Base-by-base conservation (phyloP, 2,329 filamentous ascomycete genomes). In the Aspergillus neoniger region DNA sequence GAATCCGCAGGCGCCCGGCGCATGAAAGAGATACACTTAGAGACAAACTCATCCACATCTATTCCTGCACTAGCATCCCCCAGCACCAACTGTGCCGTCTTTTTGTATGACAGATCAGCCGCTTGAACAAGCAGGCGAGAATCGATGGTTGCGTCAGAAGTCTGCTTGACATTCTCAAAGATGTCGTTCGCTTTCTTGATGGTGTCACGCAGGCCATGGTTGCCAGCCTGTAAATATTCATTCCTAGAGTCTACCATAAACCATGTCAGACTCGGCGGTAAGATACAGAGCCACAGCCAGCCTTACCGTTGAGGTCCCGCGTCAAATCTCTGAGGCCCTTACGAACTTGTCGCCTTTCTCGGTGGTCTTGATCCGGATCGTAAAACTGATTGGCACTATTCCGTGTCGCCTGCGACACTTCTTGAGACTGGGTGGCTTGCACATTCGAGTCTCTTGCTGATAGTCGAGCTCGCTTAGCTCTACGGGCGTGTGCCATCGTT, bases 11-110 rank as follows among this genome's bases (percentile, higher is more conserved):
- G 80, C 3, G 86, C 89, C 38, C 85, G 83, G 21, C 86, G 87
- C 92, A 98, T 97, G 73, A 91, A 98, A 3, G 85, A 86, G 61
- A 96, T 92, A 74, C 90, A 94, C 76, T 96, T 96, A 0, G 91
- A 90, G 14, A 98, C 86, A 70, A 98, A 96, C 69, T 96, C 91
- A 63, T 98, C 93, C 0, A 96, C 83, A 70, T 98, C 93, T 21
- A 99, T 80, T 7, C 92, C 91, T 54, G 89, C 87, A 2, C 86
- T 86, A 2, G 84, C 80, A 68, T 89, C 89, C 6, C 92, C 92
- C 30, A 91, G 82, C 1, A 89, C 87, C 25, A 96, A 82, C 55
- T 88, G 87, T 47, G 89, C 82, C 0, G 91, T 89, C 72, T 92
- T 92, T 67, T 91, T 91, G 69, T 90, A 88, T 0, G 90, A 89